Evolutionary conservation across 164 flowering plant genomes (phyloP), one percentile per base, ranked within the genome.

Genomic region (Annona squamosa): DNA sequence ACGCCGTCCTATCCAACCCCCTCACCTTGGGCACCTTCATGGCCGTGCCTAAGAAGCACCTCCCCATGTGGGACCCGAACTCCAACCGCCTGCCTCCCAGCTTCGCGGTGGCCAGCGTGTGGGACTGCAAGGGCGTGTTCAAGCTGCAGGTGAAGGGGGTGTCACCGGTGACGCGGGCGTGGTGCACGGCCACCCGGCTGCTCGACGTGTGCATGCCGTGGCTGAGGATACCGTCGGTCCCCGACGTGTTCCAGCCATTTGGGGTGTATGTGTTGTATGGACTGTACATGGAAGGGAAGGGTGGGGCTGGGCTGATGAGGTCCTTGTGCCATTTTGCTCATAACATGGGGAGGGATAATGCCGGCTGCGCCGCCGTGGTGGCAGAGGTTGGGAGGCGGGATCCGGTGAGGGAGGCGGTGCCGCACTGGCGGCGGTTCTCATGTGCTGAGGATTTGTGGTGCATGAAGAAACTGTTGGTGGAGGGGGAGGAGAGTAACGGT

Each of bases 371-470:
- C 18, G 91, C 86, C 17, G 48, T 89, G 4, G 93, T 86, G 63
- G 88, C 97, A 0, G 97, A 91, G 82, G 87, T 91, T 71, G 91
- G 86, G 3, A 79, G 75, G 43, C 5, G 74, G 76, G 97, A 91
- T 74, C 89, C 90, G 2, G 83, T 83, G 13, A 71, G 79, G 42
- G 84, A 77, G 17, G 88, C 75, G 4, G 78, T 90, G 52, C 94
- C 97, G 13, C 89, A 88, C 71, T 90, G 92, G 94, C 83, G 75
- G 75, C 84, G 79, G 61, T 79, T 90, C 48, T 91, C 97, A 1
- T 85, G 86, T 87, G 83, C 69, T 4, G 92, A 87, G 68, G 93
- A 91, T 48, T 2, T 87, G 43, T 91, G 93, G 97, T 90, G 91
- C 79, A 82, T 91, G 62, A 91, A 90, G 86, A 85, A 65, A 72